Evolutionary conservation across 2,329 filamentous ascomycete species (phyloP), one percentile per base, ranked within the genome.

Genomic region (Karstenula rhodostoma): DNA sequence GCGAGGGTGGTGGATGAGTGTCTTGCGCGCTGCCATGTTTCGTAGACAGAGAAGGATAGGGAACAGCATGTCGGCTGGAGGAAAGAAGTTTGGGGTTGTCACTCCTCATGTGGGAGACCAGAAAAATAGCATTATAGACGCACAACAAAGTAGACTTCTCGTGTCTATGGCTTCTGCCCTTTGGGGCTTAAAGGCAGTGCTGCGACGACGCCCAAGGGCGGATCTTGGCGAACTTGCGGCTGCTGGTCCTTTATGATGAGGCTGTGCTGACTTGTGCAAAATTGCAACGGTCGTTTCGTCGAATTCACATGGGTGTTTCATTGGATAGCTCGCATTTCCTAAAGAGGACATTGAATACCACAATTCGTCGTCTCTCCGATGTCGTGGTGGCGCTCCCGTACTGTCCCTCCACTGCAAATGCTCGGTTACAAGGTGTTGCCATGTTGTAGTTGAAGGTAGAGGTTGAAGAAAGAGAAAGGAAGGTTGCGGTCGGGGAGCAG

Each of bases 1-100:
- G 47, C 53, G 19, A 42, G 33, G 23, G 29, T 52, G 22, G 52
- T 59, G 27, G 57, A 59, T n/a, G 13, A 56, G 46, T 59, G 46
- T 46, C n/a, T 59, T 29, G 51, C 43, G 22, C 33, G 57, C 10
- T 59, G 57, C 25, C 33, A 50, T 46, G 46, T 47, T 44, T 22
- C 37, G 29, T 37, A 49, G 48, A 52, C 13, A 22, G 27, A 42
- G 42, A 33, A 32, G 56, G 47, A 10, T n/a, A n/a, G n/a, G n/a
- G n/a, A n/a, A n/a, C n/a, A n/a, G n/a, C n/a, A n/a, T n/a, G n/a
- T n/a, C n/a, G n/a, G n/a, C n/a, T n/a, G n/a, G n/a, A n/a, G n/a
- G n/a, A n/a, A n/a, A n/a, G n/a, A n/a, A n/a, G n/a, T n/a, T n/a
- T n/a, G n/a, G n/a, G n/a, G n/a, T n/a, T n/a, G n/a, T n/a, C n/a